These are phyloP conservation scores for Talaromyces sp. DNA, from an alignment of 2,329 filamentous ascomycete species.

Conservation along the genomic window DNA sequence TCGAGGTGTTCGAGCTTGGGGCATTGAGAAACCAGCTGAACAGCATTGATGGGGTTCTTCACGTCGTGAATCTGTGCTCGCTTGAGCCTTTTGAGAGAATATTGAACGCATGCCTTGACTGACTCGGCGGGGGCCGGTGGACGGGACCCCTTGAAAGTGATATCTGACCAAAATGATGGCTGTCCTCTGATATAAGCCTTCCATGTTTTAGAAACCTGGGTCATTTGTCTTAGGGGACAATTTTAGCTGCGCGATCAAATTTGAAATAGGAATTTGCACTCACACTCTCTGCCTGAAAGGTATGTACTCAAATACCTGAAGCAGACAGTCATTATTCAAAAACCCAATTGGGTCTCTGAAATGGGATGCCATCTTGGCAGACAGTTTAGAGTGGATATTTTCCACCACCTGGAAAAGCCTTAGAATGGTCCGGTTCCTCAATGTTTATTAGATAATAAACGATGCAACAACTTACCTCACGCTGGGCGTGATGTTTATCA, in stretches of 20 bases:
- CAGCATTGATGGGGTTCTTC: constrained; percentile 1
- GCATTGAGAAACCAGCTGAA: not conserved
- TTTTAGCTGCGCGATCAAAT: not conserved
- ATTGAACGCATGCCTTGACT: constrained; percentile 1
- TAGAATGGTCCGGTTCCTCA: not conserved
- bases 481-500: constrained; percentile 30
- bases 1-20: constrained; percentile 8
- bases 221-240: not conserved
- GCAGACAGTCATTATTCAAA: constrained; percentile 7
- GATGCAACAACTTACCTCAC: constrained; percentile 16
- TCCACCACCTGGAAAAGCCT: not conserved
- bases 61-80: constrained; percentile 5
- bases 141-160: constrained; percentile 5
- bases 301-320: constrained; percentile 9
- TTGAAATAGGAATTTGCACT: not conserved
- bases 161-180: constrained; percentile 5
- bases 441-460: not conserved
- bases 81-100: constrained; percentile 4
- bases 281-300: constrained; percentile 9
- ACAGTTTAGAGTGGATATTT: constrained; percentile 6
- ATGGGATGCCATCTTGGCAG: constrained; percentile 1
- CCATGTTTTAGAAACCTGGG: constrained; percentile 6
- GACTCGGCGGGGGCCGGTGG: not conserved
- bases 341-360: constrained; percentile 1
- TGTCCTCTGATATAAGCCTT: constrained; percentile 8